These are phyloP conservation scores for Ophiostoma sp. DNA, from an alignment of 2,329 filamentous ascomycete genomes.

Conservation along the genomic window DNA sequence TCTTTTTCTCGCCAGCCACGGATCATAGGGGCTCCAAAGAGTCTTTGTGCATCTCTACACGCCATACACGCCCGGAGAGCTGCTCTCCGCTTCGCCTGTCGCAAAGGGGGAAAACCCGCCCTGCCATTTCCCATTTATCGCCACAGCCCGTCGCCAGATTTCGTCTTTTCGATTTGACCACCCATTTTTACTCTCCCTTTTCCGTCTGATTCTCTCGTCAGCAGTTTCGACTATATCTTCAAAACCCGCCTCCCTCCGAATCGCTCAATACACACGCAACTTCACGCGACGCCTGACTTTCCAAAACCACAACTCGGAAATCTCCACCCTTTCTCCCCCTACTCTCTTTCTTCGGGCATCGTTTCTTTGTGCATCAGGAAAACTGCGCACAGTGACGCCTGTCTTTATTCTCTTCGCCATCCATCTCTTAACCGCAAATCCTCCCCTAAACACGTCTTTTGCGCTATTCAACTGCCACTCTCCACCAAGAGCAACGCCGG, in stretches of 20 bases:
- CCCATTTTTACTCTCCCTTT: neutral
- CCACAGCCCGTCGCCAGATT: conserved; percentile 19
- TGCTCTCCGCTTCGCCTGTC: conserved; percentile 21
- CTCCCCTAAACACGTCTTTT: neutral
- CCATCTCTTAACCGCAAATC: neutral
- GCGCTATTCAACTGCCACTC: neutral
- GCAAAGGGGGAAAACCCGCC: conserved; percentile 17
- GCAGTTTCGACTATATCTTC: conserved; percentile 15
- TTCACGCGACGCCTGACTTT: neutral
- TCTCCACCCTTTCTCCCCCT: neutral
- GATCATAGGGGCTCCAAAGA: neutral
- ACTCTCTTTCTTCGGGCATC: neutral
- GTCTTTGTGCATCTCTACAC: neutral
- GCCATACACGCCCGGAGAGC: neutral
- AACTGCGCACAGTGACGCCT: neutral
- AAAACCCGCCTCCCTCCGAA: conserved; percentile 17
- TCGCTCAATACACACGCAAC: neutral
- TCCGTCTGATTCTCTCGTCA: conserved; percentile 22
- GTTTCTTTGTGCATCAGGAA: neutral
- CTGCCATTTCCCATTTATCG: conserved; percentile 18
- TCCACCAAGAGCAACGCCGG: neutral
- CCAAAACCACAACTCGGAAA: neutral
- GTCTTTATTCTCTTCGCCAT: neutral
- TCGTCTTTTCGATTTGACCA: neutral
- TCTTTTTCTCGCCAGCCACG: neutral